Evolutionary conservation across 2,329 filamentous ascomycete genomes (phyloP).

Genomic region (Colletotrichum tanaceti): DNA sequence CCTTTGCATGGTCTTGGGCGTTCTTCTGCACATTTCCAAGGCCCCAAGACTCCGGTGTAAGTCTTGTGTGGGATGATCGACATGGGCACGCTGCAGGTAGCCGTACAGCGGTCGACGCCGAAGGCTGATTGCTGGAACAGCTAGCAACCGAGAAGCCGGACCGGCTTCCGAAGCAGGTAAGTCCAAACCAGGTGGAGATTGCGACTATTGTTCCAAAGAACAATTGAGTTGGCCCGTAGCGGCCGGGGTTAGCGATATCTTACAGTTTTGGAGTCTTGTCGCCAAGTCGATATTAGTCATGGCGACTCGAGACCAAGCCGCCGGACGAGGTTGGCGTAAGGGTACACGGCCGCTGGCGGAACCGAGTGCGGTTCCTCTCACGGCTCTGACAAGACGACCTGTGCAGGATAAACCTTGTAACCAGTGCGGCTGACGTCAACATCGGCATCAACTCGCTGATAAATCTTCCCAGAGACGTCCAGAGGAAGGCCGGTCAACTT

Average conservation of each 20-base stretch:
- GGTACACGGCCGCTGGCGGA: not conserved
- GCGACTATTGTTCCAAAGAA: constrained; percentile 13
- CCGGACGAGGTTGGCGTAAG: not conserved
- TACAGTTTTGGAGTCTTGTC: not conserved
- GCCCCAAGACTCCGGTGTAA: constrained; percentile 27
- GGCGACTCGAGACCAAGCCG: not conserved
- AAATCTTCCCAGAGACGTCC: not conserved
- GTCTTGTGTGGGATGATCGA: constrained; percentile 26
- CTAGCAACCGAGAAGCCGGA: constrained; percentile 3
- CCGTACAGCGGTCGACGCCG: constrained; percentile 28
- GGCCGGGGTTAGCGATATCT: not conserved
- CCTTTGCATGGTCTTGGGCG: constrained; percentile 3
- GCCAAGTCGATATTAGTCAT: not conserved
- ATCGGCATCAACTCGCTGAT: not conserved
- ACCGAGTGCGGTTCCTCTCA: not conserved
- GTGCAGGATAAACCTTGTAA: constrained; percentile 2
- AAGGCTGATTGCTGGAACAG: constrained; percentile 27
- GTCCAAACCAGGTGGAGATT: not conserved
- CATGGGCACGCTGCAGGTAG: constrained; percentile 30
- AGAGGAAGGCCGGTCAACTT: constrained; percentile 11
- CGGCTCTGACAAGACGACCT: not conserved
- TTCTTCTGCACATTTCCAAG: constrained; percentile 28
- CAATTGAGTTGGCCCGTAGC: not conserved
- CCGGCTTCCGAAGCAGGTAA: not conserved
- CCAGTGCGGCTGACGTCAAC: constrained; percentile 34